Base-by-base conservation (phyloP, 768 basidiomycete genomes). In the Gloeophyllum trabeum region DNA sequence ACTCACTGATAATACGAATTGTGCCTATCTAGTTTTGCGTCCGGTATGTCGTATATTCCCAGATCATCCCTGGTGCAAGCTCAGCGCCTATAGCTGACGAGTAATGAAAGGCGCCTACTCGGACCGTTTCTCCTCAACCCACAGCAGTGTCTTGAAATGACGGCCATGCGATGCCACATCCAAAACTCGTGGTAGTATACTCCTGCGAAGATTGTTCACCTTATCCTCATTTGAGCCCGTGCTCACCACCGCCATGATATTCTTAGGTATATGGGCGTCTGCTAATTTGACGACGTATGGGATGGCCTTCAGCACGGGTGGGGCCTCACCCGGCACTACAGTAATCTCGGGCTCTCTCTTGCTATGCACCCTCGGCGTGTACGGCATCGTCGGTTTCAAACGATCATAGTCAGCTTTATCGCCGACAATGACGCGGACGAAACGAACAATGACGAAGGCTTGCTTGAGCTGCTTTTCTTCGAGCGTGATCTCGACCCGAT, bases 401-500 rank as follows among this genome's bases (percentile, higher is more conserved):
- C 51, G 44, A 28, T 72, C 65, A 44, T 76, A 69, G 38, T 70
- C 70, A 1, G 48, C 61, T 40, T 55, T 57, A 46, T 61, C 62
- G 5, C 73, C 76, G 6, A 79, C 65, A 24, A 69, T 63, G 5
- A 58, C 71, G 6, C 50, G 52, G 2, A 77, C 46, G 2, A 59
- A 47, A 2, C 74, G 68, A 0, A 66, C 61, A 26, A 81, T 79
- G 10, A 69, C 47, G 49, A 79, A 79, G 1, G 48, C 56, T 26
- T 68, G 66, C 6, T 55, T 51, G 6, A 70, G 58, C 20, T 61
- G 60, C 0, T 53, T 50, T 46, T 77, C 72, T 46, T 72, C 56
- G 50, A 82, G 74, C 0, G 65, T 40, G 16, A 82, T 46, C 47
- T 80, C 76, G 3, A 74, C 45, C 0, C 73, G 66, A 35, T 75